Evolutionary conservation across 352 stramenopile species (phyloP).

Genomic region (Phytophthora kernoviae): DNA sequence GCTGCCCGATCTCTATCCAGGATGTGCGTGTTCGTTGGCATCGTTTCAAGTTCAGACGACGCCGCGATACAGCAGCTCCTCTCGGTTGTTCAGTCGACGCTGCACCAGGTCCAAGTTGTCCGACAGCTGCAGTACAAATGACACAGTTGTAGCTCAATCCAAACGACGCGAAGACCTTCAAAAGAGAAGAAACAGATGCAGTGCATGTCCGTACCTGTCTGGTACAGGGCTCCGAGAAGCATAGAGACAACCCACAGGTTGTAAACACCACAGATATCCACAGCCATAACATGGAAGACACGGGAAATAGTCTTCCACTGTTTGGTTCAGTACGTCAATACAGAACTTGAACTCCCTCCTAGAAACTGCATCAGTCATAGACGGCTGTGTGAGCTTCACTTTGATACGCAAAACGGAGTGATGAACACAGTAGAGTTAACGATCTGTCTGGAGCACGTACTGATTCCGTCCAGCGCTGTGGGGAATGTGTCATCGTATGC

Average conservation of each 20-base stretch:
- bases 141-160: not conserved
- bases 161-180: not conserved
- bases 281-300: constrained; percentile 74
- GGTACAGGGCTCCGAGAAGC: constrained; percentile 68
- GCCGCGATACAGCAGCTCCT: constrained; percentile 72
- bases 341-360: constrained; percentile 80
- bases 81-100: constrained; percentile 65
- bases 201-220: constrained; percentile 46
- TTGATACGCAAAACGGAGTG: not conserved
- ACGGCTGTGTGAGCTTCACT: constrained; percentile 1
- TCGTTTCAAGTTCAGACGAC: constrained; percentile 65
- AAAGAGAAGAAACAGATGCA: not conserved
- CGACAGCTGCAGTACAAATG: constrained; percentile 45
- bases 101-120: constrained; percentile 67
- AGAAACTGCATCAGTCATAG: constrained; percentile 44
- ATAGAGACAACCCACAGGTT: constrained; percentile 62
- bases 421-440: not conserved
- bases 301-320: constrained; percentile 72
- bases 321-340: constrained; percentile 79
- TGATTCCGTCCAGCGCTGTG: constrained; percentile 63
- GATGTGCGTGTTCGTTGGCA: constrained; percentile 49
- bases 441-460: constrained; percentile 27
- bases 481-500: constrained; percentile 66
- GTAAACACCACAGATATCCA: constrained; percentile 69
- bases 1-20: constrained; percentile 78